Base-by-base conservation (phyloP, 2,329 filamentous ascomycete species). In the Fonsecaea pugnacius region DNA sequence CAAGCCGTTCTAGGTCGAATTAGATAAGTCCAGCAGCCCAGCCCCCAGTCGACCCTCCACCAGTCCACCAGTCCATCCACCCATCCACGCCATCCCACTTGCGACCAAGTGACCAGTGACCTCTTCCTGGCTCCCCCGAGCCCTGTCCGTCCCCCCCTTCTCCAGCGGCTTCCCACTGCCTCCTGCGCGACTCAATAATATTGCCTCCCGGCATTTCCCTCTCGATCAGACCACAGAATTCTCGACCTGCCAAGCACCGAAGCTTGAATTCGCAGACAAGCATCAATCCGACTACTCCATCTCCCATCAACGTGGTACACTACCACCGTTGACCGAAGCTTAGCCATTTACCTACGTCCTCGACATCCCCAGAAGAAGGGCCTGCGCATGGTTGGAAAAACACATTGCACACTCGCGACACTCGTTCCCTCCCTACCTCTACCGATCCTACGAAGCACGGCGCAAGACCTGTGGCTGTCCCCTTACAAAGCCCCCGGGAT, bases 261-360 rank as follows among this genome's bases (percentile, higher is more conserved):
- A 66, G 66, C 66, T 68, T 68, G 63, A 66, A 64, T 61, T 24
- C 40, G 16, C 30, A 60, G 60, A 64, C 64, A 68, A 68, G 66
- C 66, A 64, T 66, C 43, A 52, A 53, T 38, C 50, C 38, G 36
- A 52, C 57, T 58, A 40, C 61, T 54, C 66, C 60, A 46, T 65
- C 59, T 58, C 59, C 66, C 66, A 64, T 53, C 50, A 50, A 55
- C 46, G 40, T 65, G 63, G 63, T 62, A 63, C 62, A 62, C 51
- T 38, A 51, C 56, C 21, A 55, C 36, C 51, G n/a, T 64, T 56
- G 55, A 60, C 30, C 64, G 65, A 68, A 66, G 66, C 66, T 68
- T 68, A 62, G 66, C 66, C 62, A 59, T 56, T 36, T 43, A 24
- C 35, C 38, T 46, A n/a, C 24, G 12, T 12, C 27, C 51, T 48